Percentiles rank a stretch among this genome's conserved stretches.
phyloP scores from a whole-genome alignment of 345 rosid genomes.

The Populus simonii region DNA sequence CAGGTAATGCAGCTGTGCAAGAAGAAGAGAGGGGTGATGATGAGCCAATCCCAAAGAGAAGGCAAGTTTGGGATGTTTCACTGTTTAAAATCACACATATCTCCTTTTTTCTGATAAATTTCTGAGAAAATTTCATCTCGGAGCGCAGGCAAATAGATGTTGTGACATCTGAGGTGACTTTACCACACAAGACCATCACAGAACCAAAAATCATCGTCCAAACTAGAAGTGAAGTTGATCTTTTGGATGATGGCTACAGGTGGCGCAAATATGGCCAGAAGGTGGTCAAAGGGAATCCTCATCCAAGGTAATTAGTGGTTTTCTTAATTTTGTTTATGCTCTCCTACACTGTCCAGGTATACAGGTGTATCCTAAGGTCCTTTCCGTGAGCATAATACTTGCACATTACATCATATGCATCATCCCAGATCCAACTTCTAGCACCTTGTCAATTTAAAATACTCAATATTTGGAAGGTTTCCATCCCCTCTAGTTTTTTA shows the following conservation, averaged over 20 bases:
- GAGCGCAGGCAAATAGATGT: conserved; percentile 47
- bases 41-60: conserved; percentile 69
- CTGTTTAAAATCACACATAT: neutral
- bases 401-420: neutral
- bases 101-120: neutral
- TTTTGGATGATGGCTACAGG: conserved; percentile 91
- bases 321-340: conserved; percentile 13
- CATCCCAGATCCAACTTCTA: neutral
- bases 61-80: conserved; percentile 37
- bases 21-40: conserved; percentile 45
- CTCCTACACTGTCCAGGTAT: conserved; percentile 1
- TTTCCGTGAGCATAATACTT: neutral
- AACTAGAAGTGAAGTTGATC: conserved; percentile 98
- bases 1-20: conserved; percentile 35
- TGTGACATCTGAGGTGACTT: conserved; percentile 38
- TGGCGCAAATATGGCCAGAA: conserved; percentile 99
- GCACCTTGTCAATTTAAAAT: neutral
- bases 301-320: conserved; percentile 63
- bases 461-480: neutral
- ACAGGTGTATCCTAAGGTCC: neutral
- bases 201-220: conserved; percentile 89
- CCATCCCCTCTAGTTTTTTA: neutral
- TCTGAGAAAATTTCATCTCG: conserved; percentile 7
- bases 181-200: conserved; percentile 67
- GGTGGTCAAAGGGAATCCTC: conserved; percentile 94